Percentiles rank a stretch among this genome's conserved stretches.
These are phyloP conservation scores for Linum lewisii DNA, from an alignment of 345 rosid species.

Conservation along the genomic window DNA sequence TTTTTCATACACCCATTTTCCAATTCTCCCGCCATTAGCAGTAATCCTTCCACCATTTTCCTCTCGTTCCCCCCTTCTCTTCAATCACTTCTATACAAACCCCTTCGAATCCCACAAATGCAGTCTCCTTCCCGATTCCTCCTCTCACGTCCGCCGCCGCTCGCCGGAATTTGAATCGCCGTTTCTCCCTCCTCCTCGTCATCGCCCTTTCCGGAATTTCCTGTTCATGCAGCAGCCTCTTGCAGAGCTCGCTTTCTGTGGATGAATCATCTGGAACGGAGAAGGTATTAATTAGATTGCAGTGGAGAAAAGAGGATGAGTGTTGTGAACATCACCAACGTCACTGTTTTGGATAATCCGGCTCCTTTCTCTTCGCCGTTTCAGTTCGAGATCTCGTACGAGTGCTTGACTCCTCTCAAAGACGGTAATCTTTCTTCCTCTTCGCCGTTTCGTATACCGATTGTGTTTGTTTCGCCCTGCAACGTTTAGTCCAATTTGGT, in stretches of 20 bases:
- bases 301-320: slow-evolving; percentile 54
- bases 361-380: slow-evolving; percentile 78
- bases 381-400: slow-evolving; percentile 97
- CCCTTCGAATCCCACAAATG: not conserved
- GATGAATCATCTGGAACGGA: not conserved
- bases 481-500: not conserved
- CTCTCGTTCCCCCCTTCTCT: not conserved
- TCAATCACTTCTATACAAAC: not conserved
- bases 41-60: not conserved
- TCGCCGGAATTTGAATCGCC: not conserved
- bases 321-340: slow-evolving; percentile 87
- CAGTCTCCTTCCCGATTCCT: not conserved
- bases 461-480: not conserved
- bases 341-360: slow-evolving; percentile 80
- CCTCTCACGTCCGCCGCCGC: not conserved
- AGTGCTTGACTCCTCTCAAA: slow-evolving; percentile 88
- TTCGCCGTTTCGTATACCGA: not conserved
- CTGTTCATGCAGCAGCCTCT: not conserved
- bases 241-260: no score
- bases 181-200: not conserved
- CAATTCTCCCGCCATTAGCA: not conserved
- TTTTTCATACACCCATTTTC: not conserved
- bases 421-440: slow-evolving; percentile 46
- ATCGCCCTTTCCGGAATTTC: not conserved
- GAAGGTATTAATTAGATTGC: not conserved